Evolutionary conservation across 495 filamentous ascomycete species (phyloP).

Genomic region (Aspergillus sclerotiicarbonarius): DNA sequence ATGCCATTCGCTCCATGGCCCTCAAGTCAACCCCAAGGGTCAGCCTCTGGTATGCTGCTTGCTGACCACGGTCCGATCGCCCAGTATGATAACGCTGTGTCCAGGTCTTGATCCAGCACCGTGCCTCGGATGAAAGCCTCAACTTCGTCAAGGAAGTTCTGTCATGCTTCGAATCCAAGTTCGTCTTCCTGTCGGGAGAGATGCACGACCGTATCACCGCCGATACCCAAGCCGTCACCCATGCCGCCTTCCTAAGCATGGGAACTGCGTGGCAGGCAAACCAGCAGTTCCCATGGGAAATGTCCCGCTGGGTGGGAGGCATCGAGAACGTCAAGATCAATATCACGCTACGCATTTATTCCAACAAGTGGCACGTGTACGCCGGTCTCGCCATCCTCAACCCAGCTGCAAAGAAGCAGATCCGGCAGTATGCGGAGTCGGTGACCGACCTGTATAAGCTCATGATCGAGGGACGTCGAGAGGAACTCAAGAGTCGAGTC

Average conservation of each 20-base stretch:
- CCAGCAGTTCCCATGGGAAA: slow-evolving; percentile 93
- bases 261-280: slow-evolving; percentile 94
- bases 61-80: slow-evolving; percentile 1
- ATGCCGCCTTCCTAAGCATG: slow-evolving; percentile 96
- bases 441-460: slow-evolving; percentile 96
- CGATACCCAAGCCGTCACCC: slow-evolving; percentile 96
- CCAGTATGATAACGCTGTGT: slow-evolving; percentile 14
- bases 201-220: slow-evolving; percentile 96
- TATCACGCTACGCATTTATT: slow-evolving; percentile 92
- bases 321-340: slow-evolving; percentile 99
- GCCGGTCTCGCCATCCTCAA: slow-evolving; percentile 96
- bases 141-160: slow-evolving; percentile 76
- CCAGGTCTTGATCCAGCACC: slow-evolving; percentile 85
- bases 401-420: slow-evolving; percentile 85
- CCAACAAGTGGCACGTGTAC: slow-evolving; percentile 99
- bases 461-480: slow-evolving; percentile 79
- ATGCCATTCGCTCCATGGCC: slow-evolving; percentile 95
- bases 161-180: slow-evolving; percentile 74
- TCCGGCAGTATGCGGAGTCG: slow-evolving; percentile 85
- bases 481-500: slow-evolving; percentile 79
- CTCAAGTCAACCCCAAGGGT: slow-evolving; percentile 78
- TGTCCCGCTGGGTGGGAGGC: slow-evolving; percentile 85
- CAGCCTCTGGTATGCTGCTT: slow-evolving; percentile 71
- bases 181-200: slow-evolving; percentile 80
- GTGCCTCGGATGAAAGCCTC: slow-evolving; percentile 74